Evolutionary conservation across 1,139 yeast genomes (phyloP).

Genomic region (Hansenula anomala): DNA sequence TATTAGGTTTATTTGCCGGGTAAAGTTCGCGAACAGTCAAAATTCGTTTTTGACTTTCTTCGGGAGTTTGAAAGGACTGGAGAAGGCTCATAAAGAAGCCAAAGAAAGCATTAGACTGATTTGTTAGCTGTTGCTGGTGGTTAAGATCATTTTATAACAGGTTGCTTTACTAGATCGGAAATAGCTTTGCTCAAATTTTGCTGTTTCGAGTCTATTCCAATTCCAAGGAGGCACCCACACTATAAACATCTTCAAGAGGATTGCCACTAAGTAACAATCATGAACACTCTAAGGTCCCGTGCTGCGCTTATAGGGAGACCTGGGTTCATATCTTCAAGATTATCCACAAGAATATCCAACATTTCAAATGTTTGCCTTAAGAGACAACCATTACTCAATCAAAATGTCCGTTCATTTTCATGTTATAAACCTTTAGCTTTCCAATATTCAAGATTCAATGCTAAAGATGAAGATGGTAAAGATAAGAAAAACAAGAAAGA

Average conservation of each 20-base stretch:
- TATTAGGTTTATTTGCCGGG: too few species aligned
- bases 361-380: not conserved
- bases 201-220: too few species aligned
- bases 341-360: not conserved
- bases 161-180: too few species aligned
- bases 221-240: too few species aligned
- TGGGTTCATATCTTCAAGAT: not conserved
- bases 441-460: not conserved
- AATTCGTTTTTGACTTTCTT: too few species aligned
- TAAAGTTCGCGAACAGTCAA: too few species aligned
- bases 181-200: too few species aligned
- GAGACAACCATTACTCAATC: not conserved
- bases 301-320: not conserved
- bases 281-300: not conserved
- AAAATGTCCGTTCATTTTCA: not conserved
- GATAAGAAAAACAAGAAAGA: slow-evolving; percentile 18
- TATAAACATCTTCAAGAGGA: not conserved
- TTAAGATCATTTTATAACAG: too few species aligned
- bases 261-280: not conserved
- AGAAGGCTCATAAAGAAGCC: too few species aligned
- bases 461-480: slow-evolving; percentile 10
- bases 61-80: too few species aligned
- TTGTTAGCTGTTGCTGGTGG: too few species aligned
- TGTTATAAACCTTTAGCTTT: not conserved
- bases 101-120: too few species aligned